Conservation (phyloP, 441 rosid genomes). For the Cnidoscolus chayamansa region DNA sequence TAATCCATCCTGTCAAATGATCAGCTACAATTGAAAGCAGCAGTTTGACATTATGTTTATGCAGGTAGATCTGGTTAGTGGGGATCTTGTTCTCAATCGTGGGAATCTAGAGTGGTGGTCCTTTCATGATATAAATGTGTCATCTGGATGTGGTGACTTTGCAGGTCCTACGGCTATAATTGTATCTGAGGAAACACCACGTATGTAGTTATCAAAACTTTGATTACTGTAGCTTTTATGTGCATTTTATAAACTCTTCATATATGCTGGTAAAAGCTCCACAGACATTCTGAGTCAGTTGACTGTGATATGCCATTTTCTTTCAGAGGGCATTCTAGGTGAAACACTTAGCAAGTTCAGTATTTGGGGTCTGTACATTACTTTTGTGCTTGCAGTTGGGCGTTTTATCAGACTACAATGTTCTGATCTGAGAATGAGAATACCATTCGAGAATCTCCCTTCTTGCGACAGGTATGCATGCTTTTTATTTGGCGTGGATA, state of each 20-base stretch:
- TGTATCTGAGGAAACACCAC: constrained; percentile 96
- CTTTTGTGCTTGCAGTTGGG: constrained; percentile 97
- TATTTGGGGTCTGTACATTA: constrained; percentile 99
- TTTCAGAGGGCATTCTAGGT: constrained; percentile 92
- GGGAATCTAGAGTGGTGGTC: constrained; percentile 88
- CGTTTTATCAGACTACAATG: constrained; percentile 98
- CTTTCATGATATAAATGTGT: constrained; percentile 66
- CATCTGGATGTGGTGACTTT: constrained; percentile 72
- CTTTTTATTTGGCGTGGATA: background rate
- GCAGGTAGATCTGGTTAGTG: constrained; percentile 75
- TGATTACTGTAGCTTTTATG: constrained; percentile 4
- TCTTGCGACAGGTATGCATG: constrained; percentile 79
- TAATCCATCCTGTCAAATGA: background rate
- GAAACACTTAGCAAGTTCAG: constrained; percentile 99
- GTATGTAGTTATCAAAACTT: constrained; percentile 41
- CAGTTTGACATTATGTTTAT: constrained; percentile 9
- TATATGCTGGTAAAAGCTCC: constrained; percentile 1
- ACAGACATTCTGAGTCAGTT: constrained; percentile 18
- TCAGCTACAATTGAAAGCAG: background rate
- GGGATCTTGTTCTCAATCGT: constrained; percentile 70
- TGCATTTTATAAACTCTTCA: background rate
- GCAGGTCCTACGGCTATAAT: constrained; percentile 89
- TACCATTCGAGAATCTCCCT: constrained; percentile 91
- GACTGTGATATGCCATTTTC: constrained; percentile 9
- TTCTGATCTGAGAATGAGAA: constrained; percentile 96